phyloP scores from a whole-genome alignment of 371 early-diverging fungal genomes.

The Rhizopus arrhizus region DNA sequence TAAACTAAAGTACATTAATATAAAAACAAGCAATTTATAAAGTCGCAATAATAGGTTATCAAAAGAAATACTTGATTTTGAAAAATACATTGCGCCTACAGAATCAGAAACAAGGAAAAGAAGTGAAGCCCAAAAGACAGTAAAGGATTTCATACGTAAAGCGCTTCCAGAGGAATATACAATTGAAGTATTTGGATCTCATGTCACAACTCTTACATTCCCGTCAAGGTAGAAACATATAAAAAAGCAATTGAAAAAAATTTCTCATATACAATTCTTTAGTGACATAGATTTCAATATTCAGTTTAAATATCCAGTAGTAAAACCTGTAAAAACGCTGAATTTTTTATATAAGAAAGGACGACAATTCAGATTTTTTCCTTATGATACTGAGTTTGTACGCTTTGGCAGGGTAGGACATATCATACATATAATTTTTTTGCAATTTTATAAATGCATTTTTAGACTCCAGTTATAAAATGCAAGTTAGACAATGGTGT shows the following conservation, averaged over 20 bases:
- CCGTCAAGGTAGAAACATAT: conserved; percentile 23
- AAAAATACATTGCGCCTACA: conserved; percentile 28
- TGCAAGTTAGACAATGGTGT: conserved; percentile 3
- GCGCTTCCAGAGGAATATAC: neutral
- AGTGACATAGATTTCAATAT: conserved; percentile 35
- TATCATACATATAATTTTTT: neutral
- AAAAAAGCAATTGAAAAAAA: neutral
- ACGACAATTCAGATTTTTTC: neutral
- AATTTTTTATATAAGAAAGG: neutral
- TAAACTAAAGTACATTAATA: neutral
- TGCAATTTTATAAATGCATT: neutral
- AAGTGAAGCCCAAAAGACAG: conserved; percentile 4
- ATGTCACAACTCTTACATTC: conserved; percentile 27
- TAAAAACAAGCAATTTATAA: neutral
- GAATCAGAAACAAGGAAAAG: conserved; percentile 15
- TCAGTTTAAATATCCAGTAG: neutral
- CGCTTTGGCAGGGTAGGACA: neutral
- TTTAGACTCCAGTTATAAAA: conserved; percentile 24
- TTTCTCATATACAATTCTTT: neutral
- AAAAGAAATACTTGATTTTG: conserved; percentile 31
- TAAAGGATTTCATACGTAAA: conserved; percentile 1
- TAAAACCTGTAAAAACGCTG: neutral
- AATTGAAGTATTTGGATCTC: conserved; percentile 21
- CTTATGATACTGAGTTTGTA: too few species aligned
- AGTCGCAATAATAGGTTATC: conserved; percentile 14